These are phyloP conservation scores for Dalbergia cochinchinensis DNA, from an alignment of 306 rosid species.

Conservation along the genomic window DNA sequence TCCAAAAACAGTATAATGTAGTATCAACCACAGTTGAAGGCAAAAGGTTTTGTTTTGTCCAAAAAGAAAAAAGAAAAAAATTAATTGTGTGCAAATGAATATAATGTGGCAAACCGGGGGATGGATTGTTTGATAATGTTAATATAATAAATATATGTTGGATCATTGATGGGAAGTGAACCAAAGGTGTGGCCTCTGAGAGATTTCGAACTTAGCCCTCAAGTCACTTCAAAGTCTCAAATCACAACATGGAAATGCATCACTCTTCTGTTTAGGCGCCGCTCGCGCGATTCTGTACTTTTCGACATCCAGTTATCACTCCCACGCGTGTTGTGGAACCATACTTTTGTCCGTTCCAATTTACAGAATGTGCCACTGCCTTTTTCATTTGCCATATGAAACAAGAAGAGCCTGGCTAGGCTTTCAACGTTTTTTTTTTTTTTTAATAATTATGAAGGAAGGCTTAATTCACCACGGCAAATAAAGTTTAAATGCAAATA, in stretches of 20 bases:
- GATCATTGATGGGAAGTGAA: slow-evolving; percentile 22
- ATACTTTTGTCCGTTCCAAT: slow-evolving; percentile 42
- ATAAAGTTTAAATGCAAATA: too few species aligned
- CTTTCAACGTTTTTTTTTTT: too few species aligned
- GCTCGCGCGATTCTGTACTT: slow-evolving; percentile 36
- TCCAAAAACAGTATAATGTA: not conserved
- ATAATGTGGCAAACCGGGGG: not conserved
- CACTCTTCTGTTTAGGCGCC: slow-evolving; percentile 24
- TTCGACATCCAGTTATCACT: slow-evolving; percentile 22
- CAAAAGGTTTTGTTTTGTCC: too few species aligned
- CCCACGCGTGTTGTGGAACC: slow-evolving; percentile 33
- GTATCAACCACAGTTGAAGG: not conserved
- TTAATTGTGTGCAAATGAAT: not conserved
- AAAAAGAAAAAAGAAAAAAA: too few species aligned
- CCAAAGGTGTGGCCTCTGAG: not conserved
- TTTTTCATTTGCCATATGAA: not conserved
- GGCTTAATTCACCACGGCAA: too few species aligned
- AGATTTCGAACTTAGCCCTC: not conserved
- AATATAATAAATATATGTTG: not conserved
- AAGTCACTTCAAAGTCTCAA: slow-evolving; percentile 41
- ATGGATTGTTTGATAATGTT: slow-evolving; percentile 1
- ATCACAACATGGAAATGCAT: slow-evolving; percentile 13
- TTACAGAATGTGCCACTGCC: slow-evolving; percentile 19
- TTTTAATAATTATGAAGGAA: too few species aligned
- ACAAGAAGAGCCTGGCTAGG: not conserved